Conservation (phyloP, 345 rosid genomes). For the Dipteronia sinensis region DNA sequence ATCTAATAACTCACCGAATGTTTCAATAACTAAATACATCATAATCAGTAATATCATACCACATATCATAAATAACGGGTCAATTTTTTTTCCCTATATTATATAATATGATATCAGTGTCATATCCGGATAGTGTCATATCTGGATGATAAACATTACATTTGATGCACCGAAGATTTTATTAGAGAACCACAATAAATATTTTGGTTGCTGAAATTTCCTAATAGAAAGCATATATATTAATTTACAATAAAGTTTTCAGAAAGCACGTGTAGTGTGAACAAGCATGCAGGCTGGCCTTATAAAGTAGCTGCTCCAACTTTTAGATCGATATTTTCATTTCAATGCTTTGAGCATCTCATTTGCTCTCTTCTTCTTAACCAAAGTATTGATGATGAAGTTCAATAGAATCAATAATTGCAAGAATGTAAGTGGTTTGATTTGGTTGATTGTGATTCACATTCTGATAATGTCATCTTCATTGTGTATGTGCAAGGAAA, state of each 20-base stretch:
- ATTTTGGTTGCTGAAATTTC: background rate
- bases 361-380: background rate
- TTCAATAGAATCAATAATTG: slow-evolving; percentile 39
- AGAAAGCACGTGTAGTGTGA: slow-evolving; percentile 32
- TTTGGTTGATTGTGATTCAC: slow-evolving; percentile 26
- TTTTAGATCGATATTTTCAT: slow-evolving; percentile 12
- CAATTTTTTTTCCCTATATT: too few relatives aligned
- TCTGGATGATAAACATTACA: too few relatives aligned
- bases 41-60: too few relatives aligned
- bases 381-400: slow-evolving; percentile 30
- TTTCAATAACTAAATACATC: too few relatives aligned
- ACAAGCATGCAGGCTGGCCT: slow-evolving; percentile 26
- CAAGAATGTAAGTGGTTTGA: slow-evolving; percentile 21
- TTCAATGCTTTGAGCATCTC: background rate
- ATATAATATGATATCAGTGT: too few relatives aligned
- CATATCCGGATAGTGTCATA: too few relatives aligned
- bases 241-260: background rate
- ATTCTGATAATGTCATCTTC: slow-evolving; percentile 27
- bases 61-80: too few relatives aligned
- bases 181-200: background rate
- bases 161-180: too few relatives aligned
- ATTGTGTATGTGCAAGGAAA: slow-evolving; percentile 22
- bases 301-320: slow-evolving; percentile 15
- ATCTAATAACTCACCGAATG: too few relatives aligned
- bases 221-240: background rate